phyloP scores from a whole-genome alignment of 495 filamentous ascomycete species.

The Podospora sp. region DNA sequence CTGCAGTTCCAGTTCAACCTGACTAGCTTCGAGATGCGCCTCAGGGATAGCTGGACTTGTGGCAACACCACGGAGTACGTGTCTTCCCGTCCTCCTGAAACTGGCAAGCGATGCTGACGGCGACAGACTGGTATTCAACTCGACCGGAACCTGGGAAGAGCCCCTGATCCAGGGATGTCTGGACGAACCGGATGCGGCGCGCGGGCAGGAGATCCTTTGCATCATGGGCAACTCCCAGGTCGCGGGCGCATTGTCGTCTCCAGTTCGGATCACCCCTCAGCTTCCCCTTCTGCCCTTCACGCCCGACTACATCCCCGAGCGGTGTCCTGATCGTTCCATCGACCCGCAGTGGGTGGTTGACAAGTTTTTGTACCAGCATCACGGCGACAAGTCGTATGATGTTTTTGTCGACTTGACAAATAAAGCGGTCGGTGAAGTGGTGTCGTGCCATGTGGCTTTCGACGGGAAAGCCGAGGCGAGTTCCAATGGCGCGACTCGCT shows the following conservation, averaged over 20 bases:
- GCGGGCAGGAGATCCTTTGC: constrained; percentile 28
- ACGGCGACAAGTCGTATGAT: constrained; percentile 12
- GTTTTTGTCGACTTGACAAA: constrained; percentile 26
- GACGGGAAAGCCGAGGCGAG: constrained; percentile 9
- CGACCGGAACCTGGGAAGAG: constrained; percentile 24
- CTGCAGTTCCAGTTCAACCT: constrained; percentile 30
- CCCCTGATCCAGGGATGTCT: constrained; percentile 28
- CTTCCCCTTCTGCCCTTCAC: constrained; percentile 28
- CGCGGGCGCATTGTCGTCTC: constrained; percentile 21
- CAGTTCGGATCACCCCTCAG: constrained; percentile 28
- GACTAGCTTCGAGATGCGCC: constrained; percentile 18
- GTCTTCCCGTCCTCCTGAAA: background rate
- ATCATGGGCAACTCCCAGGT: constrained; percentile 32
- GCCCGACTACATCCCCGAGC: constrained; percentile 15
- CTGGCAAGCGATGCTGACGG: background rate
- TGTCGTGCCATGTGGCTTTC: constrained; percentile 16
- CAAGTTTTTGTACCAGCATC: constrained; percentile 20
- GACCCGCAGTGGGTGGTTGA: constrained; percentile 29
- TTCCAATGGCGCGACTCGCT: constrained; percentile 16
- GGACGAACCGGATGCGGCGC: constrained; percentile 22
- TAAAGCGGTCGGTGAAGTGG: constrained; percentile 19
- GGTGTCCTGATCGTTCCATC: constrained; percentile 26
- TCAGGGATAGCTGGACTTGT: constrained; percentile 28
- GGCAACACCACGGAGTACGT: constrained; percentile 15
- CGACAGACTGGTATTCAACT: constrained; percentile 22